These are phyloP conservation scores for Thermothielavioides terrestris DNA, from an alignment of 495 filamentous ascomycete species.

Conservation along the genomic window DNA sequence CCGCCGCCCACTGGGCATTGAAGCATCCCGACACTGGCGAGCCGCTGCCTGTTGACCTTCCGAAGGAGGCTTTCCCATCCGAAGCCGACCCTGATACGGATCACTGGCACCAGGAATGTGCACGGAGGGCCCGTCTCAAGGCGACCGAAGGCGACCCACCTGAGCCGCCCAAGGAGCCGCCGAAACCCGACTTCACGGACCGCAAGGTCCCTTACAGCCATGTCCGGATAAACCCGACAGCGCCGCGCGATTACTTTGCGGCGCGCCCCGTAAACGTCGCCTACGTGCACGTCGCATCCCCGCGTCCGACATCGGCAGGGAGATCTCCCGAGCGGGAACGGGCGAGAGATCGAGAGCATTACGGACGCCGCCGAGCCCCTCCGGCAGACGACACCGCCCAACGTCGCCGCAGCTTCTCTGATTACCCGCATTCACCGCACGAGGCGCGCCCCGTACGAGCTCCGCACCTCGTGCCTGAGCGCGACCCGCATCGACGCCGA, in stretches of 20 bases:
- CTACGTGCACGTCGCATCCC: conserved; percentile 17
- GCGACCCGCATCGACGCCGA: conserved; percentile 11
- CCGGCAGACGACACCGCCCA: conserved; percentile 18
- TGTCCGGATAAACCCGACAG: conserved; percentile 12
- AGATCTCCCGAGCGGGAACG: conserved; percentile 22
- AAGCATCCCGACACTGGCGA: conserved; percentile 59
- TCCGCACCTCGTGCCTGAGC: conserved; percentile 15
- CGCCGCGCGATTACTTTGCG: conserved; percentile 18
- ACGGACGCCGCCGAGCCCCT: conserved; percentile 16
- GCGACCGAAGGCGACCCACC: conserved; percentile 4
- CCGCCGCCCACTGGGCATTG: conserved; percentile 68
- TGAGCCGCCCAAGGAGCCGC: conserved; percentile 16
- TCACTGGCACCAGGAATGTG: conserved; percentile 72
- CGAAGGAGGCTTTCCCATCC: conserved; percentile 64
- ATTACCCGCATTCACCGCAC: conserved; percentile 15
- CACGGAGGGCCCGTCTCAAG: conserved; percentile 38
- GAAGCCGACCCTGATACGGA: conserved; percentile 69
- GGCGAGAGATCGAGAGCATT: conserved; percentile 15
- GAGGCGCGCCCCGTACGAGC: conserved; percentile 15
- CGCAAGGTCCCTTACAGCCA: conserved; percentile 16
- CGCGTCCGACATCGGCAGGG: conserved; percentile 2
- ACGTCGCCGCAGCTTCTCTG: conserved; percentile 23
- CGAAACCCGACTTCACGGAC: conserved; percentile 16
- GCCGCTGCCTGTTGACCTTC: conserved; percentile 70
- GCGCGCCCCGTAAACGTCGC: conserved; percentile 15